phyloP scores from a whole-genome alignment of 2,329 filamentous ascomycete genomes.

The Setomelanomma holmii region DNA sequence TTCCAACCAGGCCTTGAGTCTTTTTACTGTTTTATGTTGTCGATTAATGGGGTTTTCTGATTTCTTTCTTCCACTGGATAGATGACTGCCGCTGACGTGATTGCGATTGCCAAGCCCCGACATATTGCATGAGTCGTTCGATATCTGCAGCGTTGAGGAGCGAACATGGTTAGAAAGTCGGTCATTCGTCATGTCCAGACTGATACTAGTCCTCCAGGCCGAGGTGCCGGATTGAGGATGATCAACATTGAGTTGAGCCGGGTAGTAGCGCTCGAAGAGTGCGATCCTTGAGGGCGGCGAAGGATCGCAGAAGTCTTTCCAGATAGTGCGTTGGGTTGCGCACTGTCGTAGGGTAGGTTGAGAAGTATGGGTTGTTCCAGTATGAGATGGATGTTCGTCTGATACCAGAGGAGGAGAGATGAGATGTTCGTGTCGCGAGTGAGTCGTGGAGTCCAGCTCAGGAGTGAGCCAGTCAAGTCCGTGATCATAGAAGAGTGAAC shows the following conservation, averaged over 20 bases:
- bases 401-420: conserved; percentile 1
- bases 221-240: conserved; percentile 26
- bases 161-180: not conserved
- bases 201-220: conserved; percentile 32
- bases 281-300: conserved; percentile 31
- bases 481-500: conserved; percentile 11
- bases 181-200: conserved; percentile 25
- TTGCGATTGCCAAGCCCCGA: not conserved
- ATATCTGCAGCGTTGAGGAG: not conserved
- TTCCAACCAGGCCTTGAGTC: conserved; percentile 25
- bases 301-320: conserved; percentile 21
- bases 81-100: not conserved
- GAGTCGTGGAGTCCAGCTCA: conserved; percentile 9
- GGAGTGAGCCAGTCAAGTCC: conserved; percentile 16
- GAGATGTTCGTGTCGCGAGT: conserved; percentile 8
- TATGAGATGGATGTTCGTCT: not conserved
- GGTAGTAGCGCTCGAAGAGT: conserved; percentile 28
- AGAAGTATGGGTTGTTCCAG: not conserved
- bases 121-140: too few species aligned
- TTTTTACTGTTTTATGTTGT: conserved; percentile 23
- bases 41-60: conserved; percentile 9
- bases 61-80: conserved; percentile 35
- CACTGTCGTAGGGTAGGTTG: conserved; percentile 7
- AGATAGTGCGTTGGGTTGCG: conserved; percentile 5
- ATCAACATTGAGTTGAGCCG: conserved; percentile 41